Conservation (phyloP, 169 alveolate species). For the Plasmodium billcollinsi region DNA sequence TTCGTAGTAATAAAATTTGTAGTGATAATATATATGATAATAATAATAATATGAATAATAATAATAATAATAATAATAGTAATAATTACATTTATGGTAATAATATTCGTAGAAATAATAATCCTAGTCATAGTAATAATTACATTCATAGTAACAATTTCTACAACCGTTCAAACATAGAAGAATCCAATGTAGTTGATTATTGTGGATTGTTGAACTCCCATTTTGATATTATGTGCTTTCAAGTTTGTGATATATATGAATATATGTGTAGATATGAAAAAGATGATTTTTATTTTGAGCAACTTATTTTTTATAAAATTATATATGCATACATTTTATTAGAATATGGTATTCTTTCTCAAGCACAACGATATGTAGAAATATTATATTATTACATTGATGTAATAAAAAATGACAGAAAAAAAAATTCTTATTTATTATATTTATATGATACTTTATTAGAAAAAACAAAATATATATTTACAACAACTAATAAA, state of each 20-base stretch:
- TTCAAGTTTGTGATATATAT: slow-evolving; percentile 46
- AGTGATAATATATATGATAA: too few relatives aligned
- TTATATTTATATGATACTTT: slow-evolving; percentile 35
- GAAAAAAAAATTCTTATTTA: slow-evolving; percentile 29
- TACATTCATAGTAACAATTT: too few relatives aligned
- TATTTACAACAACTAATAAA: slow-evolving; percentile 5
- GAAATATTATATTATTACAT: slow-evolving; percentile 46
- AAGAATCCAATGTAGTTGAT: too few relatives aligned
- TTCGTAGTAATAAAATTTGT: too few relatives aligned
- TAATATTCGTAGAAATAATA: too few relatives aligned
- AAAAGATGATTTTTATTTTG: slow-evolving; percentile 61
- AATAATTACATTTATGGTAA: too few relatives aligned
- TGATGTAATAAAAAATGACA: slow-evolving; percentile 66
- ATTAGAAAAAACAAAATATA: slow-evolving; percentile 21
- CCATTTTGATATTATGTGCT: slow-evolving; percentile 27
- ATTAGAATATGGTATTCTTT: slow-evolving; percentile 48
- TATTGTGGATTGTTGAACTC: too few relatives aligned
- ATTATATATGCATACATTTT: slow-evolving; percentile 27
- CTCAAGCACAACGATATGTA: slow-evolving; percentile 42
- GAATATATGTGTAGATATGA: slow-evolving; percentile 41
- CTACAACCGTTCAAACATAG: too few relatives aligned
- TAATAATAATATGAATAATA: too few relatives aligned
- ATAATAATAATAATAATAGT: too few relatives aligned
- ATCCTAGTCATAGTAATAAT: too few relatives aligned
- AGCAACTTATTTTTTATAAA: slow-evolving; percentile 21